Evolutionary conservation across 257 asterid species (phyloP).

Genomic region (Salvia splendens): DNA sequence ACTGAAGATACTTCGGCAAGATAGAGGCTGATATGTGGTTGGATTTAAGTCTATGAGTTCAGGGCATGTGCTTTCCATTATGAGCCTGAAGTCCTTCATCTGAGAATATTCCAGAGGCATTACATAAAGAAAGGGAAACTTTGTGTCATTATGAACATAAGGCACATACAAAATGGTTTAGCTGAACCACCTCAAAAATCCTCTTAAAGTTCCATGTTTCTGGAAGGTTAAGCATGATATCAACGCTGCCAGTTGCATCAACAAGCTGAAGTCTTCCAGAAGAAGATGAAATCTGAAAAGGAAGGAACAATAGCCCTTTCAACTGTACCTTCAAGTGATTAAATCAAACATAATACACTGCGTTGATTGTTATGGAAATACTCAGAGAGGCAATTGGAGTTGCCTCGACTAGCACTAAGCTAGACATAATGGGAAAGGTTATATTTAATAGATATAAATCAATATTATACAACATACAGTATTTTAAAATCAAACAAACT

Average conservation of each 20-base stretch:
- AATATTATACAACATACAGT: slow-evolving; percentile 5
- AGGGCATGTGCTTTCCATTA: slow-evolving; percentile 61
- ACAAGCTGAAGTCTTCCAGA: slow-evolving; percentile 87
- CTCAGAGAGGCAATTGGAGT: slow-evolving; percentile 1
- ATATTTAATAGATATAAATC: slow-evolving; percentile 7
- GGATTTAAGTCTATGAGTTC: slow-evolving; percentile 43
- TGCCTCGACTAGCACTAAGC: slow-evolving; percentile 11
- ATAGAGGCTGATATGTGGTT: slow-evolving; percentile 47
- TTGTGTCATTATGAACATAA: background rate
- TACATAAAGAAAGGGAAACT: slow-evolving; percentile 3
- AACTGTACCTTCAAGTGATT: slow-evolving; percentile 1
- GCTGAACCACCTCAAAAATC: slow-evolving; percentile 64
- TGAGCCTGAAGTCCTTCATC: slow-evolving; percentile 58
- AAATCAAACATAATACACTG: slow-evolving; percentile 2
- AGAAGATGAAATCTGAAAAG: slow-evolving; percentile 63
- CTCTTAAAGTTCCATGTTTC: slow-evolving; percentile 49
- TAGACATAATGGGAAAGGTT: background rate
- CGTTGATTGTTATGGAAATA: slow-evolving; percentile 2
- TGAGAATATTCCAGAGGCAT: slow-evolving; percentile 37
- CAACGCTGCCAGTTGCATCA: slow-evolving; percentile 89
- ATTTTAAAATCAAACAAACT: slow-evolving; percentile 21
- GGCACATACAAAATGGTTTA: slow-evolving; percentile 23
- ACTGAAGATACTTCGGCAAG: slow-evolving; percentile 66
- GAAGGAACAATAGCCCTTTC: slow-evolving; percentile 25
- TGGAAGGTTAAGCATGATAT: slow-evolving; percentile 61